These are phyloP conservation scores for Penicillium robsamsonii DNA, from an alignment of 495 filamentous ascomycete species.

Conservation along the genomic window DNA sequence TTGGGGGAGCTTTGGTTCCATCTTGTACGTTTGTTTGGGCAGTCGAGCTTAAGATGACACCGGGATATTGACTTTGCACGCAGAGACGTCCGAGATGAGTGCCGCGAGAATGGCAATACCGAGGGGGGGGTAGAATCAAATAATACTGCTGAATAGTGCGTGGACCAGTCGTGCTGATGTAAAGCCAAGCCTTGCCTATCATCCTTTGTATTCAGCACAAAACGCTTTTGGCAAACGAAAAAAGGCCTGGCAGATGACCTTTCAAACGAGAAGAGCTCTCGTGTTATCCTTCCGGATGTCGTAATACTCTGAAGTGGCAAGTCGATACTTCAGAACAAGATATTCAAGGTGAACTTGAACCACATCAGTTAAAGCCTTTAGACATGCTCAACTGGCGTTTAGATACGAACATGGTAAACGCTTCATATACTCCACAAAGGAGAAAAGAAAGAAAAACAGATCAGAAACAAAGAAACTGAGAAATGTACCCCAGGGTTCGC, in stretches of 20 bases:
- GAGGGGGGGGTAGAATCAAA: neutral
- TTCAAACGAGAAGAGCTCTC: neutral
- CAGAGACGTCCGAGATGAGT: neutral
- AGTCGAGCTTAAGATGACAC: neutral
- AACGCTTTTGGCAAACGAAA: neutral
- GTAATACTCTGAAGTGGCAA: neutral
- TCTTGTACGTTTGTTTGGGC: constrained; percentile 8
- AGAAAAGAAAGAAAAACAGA: neutral
- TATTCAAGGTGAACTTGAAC: neutral
- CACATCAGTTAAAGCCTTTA: neutral
- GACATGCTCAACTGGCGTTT: neutral
- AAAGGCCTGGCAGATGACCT: neutral
- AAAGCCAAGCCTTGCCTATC: neutral
- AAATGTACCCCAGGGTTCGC: constrained; percentile 4
- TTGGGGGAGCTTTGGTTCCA: constrained; percentile 50
- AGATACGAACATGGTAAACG: neutral
- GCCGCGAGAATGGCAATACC: neutral
- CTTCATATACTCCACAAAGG: neutral
- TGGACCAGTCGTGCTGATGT: neutral
- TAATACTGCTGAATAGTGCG: neutral
- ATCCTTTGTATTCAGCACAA: constrained; percentile 5
- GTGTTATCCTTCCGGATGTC: neutral
- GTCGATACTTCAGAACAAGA: no score
- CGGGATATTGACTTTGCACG: neutral
- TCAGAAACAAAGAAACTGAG: constrained; percentile 2